These are phyloP conservation scores for Stenogyne calaminthoides DNA, from an alignment of 305 asterid species.

Conservation along the genomic window DNA sequence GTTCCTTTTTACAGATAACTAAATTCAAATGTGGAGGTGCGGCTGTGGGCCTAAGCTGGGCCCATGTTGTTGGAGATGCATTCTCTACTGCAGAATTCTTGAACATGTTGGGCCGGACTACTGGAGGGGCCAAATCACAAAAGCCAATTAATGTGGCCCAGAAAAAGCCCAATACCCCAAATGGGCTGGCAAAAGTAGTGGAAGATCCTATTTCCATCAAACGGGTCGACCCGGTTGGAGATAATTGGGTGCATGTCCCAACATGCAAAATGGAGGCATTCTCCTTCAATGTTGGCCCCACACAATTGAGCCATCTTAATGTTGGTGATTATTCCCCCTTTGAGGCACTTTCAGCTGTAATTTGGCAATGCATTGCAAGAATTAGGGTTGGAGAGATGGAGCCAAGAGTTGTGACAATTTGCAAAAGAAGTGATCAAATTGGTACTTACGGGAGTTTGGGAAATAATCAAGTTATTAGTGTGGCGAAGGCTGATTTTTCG, in stretches of 20 bases:
- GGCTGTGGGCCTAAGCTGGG: slow-evolving; percentile 82
- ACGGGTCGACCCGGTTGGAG: slow-evolving; percentile 73
- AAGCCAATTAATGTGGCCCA: slow-evolving; percentile 40
- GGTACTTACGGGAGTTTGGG: slow-evolving; percentile 32
- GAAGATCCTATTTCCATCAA: slow-evolving; percentile 58
- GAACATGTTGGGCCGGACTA: slow-evolving; percentile 41
- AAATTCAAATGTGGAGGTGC: slow-evolving; percentile 80
- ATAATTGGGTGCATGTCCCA: slow-evolving; percentile 54
- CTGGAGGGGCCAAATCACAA: slow-evolving; percentile 34
- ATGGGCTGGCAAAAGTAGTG: slow-evolving; percentile 12
- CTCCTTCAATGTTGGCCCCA: slow-evolving; percentile 48
- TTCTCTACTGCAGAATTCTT: slow-evolving; percentile 61
- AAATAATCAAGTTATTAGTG: slow-evolving; percentile 50
- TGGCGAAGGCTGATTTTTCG: slow-evolving; percentile 44
- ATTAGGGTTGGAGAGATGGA: slow-evolving; percentile 40
- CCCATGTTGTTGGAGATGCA: slow-evolving; percentile 86
- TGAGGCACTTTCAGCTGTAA: slow-evolving; percentile 59
- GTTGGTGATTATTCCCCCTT: slow-evolving; percentile 41
- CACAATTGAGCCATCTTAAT: slow-evolving; percentile 43
- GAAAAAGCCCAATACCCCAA: slow-evolving; percentile 15
- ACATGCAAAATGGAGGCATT: slow-evolving; percentile 52
- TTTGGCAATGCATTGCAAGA: slow-evolving; percentile 67
- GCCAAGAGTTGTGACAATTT: slow-evolving; percentile 60
- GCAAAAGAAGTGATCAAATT: slow-evolving; percentile 33
- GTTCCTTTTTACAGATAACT: slow-evolving; percentile 48